Conservation (phyloP, 148 eudicot genomes). For the Silene latifolia region DNA sequence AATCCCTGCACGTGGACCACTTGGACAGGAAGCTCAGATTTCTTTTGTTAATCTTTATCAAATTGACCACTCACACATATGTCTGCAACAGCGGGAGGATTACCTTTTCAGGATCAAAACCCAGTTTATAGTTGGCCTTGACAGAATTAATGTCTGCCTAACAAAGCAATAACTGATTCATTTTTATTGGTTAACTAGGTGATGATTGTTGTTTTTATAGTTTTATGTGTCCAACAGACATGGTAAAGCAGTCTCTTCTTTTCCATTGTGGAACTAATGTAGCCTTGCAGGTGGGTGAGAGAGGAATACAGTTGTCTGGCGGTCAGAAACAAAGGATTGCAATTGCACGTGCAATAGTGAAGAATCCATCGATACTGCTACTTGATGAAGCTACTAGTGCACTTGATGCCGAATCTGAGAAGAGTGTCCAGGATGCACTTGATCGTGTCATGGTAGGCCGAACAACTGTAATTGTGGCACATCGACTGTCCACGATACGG, state of each 20-base stretch:
- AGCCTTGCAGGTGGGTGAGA: conserved; percentile 75
- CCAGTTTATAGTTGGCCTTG: neutral
- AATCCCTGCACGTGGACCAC: too few species aligned
- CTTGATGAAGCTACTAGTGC: conserved; percentile 99
- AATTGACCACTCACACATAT: too few species aligned
- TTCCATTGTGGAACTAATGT: conserved; percentile 14
- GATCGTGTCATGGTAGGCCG: conserved; percentile 98
- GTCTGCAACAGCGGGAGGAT: neutral
- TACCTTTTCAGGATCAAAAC: too few species aligned
- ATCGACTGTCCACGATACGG: conserved; percentile 84
- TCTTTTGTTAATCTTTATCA: too few species aligned
- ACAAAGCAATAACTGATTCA: neutral
- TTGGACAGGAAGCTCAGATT: too few species aligned
- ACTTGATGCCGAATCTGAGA: conserved; percentile 93
- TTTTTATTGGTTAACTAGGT: neutral
- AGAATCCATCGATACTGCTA: conserved; percentile 79
- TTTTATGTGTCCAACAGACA: conserved; percentile 5
- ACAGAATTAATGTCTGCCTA: neutral
- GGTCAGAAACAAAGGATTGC: conserved; percentile 98
- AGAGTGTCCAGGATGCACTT: conserved; percentile 92
- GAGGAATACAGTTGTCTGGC: conserved; percentile 89
- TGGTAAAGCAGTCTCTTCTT: neutral
- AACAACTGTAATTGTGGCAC: conserved; percentile 88
- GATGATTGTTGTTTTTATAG: neutral
- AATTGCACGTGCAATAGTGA: conserved; percentile 88